phyloP scores from a whole-genome alignment of 176 grass and related monocot genomes.

The Leersia perrieri region DNA sequence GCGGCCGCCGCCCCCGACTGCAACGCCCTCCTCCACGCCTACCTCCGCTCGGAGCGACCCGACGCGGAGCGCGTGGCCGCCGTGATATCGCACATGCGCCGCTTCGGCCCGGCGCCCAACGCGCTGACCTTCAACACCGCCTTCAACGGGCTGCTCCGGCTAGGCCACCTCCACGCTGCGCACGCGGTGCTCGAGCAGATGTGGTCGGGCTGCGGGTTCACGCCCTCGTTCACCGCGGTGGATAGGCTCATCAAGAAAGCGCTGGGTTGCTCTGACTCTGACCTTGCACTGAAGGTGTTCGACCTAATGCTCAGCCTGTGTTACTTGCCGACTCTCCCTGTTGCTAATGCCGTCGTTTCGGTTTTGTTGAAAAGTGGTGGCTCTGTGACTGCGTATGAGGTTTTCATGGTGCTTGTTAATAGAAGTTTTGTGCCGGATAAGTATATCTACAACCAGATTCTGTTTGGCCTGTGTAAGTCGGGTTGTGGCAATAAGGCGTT shows the following conservation, averaged over 20 bases:
- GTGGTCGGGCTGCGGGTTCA: not conserved
- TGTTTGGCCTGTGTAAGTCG: not conserved
- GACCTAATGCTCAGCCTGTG: not conserved
- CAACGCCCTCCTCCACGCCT: not conserved
- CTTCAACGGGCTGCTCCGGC: not conserved
- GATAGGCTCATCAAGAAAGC: not conserved
- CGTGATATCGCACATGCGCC: not conserved
- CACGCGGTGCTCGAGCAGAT: not conserved
- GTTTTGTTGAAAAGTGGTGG: not conserved
- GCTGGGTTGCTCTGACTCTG: not conserved
- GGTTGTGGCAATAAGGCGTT: not conserved
- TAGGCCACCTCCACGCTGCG: not conserved
- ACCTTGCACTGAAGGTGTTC: constrained; percentile 5
- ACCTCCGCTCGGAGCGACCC: not conserved
- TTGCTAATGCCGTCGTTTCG: not conserved
- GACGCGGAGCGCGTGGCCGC: not conserved
- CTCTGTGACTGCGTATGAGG: not conserved
- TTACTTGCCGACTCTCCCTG: not conserved
- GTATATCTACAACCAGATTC: not conserved
- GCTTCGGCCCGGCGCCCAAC: not conserved
- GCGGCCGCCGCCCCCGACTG: not conserved
- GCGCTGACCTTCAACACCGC: not conserved
- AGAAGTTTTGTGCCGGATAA: not conserved
- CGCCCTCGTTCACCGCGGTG: not conserved
- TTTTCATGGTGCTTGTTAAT: constrained; percentile 12